Base-by-base conservation (phyloP, 2,329 filamentous ascomycete species). In the Eutypella sp. region DNA sequence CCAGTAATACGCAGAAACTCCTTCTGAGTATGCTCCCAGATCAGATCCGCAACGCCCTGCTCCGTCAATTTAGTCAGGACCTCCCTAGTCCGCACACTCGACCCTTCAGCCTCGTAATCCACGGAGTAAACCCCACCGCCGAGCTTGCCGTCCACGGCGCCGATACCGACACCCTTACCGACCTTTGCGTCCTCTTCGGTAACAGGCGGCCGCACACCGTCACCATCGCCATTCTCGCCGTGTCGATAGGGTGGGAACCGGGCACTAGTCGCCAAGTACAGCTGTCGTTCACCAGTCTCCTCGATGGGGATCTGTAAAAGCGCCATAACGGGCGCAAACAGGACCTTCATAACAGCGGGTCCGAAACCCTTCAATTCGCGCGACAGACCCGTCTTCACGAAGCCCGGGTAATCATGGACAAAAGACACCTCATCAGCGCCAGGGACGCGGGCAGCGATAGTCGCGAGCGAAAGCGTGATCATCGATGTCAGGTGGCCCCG, bases 381-480 rank as follows among this genome's bases (percentile, higher is more conserved):
- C 23, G 56, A 33, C 47, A 54, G 53, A 13, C 56, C 56, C 2
- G 67, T 67, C 38, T 64, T 62, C 10, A 71, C 68, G 19, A 61
- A 53, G 2, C 68, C 66, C 0, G 69, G 69, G 41, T 60, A 69
- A 25, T 59, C 58, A 46, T 72, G 68, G 6, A 73, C 53, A 46
- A 72, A 72, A 1, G 58, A 58, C 11, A 73, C 61, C 5, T 64
- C 62, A n/a, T n/a, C n/a, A n/a, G n/a, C n/a, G n/a, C n/a, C n/a
- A 0, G 74, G 73, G 22, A 75, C 68, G 10, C 66, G 55, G 3
- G 61, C 58, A 0, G 76, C 71, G 3, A 81, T 58, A 15, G 73
- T 67, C 44, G 76, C 75, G 33, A 76, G 60, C 0, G 67, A 63
- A 0, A 81, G 64, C 9, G 72, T 73, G 52, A 73, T 73, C 59